These are phyloP conservation scores for Schizosaccharomyces lindneri DNA, from an alignment of 805 yeast genomes.

Conservation along the genomic window DNA sequence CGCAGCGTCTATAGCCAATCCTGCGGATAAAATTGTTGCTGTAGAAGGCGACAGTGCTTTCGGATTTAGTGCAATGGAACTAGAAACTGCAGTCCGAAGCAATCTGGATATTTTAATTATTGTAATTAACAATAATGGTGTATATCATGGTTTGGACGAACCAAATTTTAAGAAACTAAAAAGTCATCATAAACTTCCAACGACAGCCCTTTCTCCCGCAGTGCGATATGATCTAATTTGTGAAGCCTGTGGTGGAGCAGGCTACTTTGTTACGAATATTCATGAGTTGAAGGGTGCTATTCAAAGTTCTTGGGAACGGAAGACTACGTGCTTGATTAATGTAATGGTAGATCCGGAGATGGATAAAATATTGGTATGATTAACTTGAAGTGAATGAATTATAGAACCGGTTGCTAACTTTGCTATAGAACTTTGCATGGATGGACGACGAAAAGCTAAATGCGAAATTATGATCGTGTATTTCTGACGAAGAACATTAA, in stretches of 20 bases:
- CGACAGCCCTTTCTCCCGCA: constrained; percentile 33
- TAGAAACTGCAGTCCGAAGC: constrained; percentile 41
- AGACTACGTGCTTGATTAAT: constrained; percentile 25
- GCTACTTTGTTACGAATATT: constrained; percentile 22
- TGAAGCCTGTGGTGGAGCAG: constrained; percentile 24
- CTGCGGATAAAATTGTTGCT: constrained; percentile 23
- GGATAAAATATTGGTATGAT: constrained; percentile 21
- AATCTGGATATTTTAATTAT: constrained; percentile 29
- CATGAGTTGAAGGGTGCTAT: constrained; percentile 17
- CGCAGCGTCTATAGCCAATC: constrained; percentile 15
- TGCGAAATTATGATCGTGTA: background rate
- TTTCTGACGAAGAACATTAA: background rate
- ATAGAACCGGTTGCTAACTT: background rate
- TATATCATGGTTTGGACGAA: constrained; percentile 35
- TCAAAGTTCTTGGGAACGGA: constrained; percentile 16
- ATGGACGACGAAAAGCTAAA: background rate
- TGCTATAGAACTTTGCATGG: background rate
- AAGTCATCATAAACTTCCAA: constrained; percentile 18
- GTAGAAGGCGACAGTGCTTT: constrained; percentile 60
- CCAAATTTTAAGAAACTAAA: constrained; percentile 9
- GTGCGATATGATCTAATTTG: constrained; percentile 36
- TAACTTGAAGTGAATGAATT: background rate
- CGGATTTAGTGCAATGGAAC: constrained; percentile 47
- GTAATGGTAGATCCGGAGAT: constrained; percentile 37
- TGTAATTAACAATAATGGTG: constrained; percentile 53